Percentiles rank a stretch among this genome's conserved stretches.
Conservation (phyloP, 768 basidiomycete species). For the Clathrus columnatus region DNA sequence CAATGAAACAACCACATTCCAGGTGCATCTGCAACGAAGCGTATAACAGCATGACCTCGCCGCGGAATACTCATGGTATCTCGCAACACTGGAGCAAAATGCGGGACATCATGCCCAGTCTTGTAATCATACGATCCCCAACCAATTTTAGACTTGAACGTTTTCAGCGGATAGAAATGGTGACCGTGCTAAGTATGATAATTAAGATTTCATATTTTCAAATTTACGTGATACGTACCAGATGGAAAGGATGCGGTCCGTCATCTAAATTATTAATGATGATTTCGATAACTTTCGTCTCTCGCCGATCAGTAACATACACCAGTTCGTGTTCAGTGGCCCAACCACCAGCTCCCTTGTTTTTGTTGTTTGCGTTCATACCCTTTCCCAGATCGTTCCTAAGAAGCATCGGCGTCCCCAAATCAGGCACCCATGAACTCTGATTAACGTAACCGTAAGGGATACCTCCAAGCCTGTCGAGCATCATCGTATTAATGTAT, state of each 20-base stretch:
- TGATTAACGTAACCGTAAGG: slow-evolving; percentile 13
- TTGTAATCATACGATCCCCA: slow-evolving; percentile 12
- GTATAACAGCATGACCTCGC: slow-evolving; percentile 2
- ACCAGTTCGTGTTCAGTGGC: slow-evolving; percentile 3
- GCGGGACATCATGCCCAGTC: not conserved
- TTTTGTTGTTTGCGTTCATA: not conserved
- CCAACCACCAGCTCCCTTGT: not conserved
- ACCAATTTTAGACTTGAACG: slow-evolving; percentile 5
- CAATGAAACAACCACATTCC: slow-evolving; percentile 21
- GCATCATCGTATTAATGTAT: slow-evolving; percentile 7
- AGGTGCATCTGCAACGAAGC: slow-evolving; percentile 12
- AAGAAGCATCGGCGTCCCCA: slow-evolving; percentile 1
- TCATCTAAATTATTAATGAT: slow-evolving; percentile 15
- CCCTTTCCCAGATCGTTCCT: not conserved
- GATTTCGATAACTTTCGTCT: slow-evolving; percentile 9
- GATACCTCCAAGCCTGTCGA: slow-evolving; percentile 7
- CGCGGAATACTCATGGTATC: slow-evolving; percentile 12
- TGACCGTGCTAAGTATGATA: slow-evolving; percentile 11
- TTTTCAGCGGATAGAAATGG: slow-evolving; percentile 12
- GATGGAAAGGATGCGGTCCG: slow-evolving; percentile 14
- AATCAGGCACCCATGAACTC: slow-evolving; percentile 8
- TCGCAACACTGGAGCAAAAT: slow-evolving; percentile 4
- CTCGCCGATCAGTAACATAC: slow-evolving; percentile 8
- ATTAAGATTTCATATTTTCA: not conserved
- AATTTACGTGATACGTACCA: not conserved